Evolutionary conservation across 345 rosid species (phyloP).

Genomic region (Eucalyptus tenuipes): DNA sequence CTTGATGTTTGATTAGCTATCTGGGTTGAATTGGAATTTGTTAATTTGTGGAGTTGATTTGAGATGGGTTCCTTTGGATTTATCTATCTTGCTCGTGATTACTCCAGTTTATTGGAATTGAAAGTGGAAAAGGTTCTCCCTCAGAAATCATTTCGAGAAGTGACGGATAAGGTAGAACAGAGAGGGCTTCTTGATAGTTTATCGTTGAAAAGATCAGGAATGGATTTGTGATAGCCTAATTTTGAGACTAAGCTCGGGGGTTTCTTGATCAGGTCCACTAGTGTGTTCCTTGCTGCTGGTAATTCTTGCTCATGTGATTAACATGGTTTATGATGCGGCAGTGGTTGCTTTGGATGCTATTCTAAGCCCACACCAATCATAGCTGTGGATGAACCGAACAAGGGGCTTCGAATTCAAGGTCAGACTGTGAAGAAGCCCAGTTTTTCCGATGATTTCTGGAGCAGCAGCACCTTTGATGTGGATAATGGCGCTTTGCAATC

Average conservation of each 20-base stretch:
- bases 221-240: not conserved
- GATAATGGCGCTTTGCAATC: constrained; percentile 32
- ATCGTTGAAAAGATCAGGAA: not conserved
- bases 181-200: not conserved
- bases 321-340: constrained; percentile 11
- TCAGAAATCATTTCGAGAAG: not conserved
- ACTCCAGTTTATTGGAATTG: not conserved
- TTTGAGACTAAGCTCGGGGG: not conserved
- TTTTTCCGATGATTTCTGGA: constrained; percentile 51
- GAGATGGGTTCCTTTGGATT: not conserved
- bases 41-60: not conserved
- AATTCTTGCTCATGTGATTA: not conserved
- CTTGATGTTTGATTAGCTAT: not conserved
- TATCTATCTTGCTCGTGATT: not conserved
- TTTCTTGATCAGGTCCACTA: not conserved
- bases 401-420: constrained; percentile 36
- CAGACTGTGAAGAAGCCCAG: constrained; percentile 18
- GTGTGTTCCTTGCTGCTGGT: not conserved
- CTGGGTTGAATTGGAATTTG: not conserved
- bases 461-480: constrained; percentile 54
- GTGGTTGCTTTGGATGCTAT: constrained; percentile 72
- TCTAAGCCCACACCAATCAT: constrained; percentile 29
- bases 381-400: constrained; percentile 35
- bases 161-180: not conserved
- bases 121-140: not conserved